phyloP scores from a whole-genome alignment of 1,139 yeast genomes.

The Geotrichum reessii region DNA sequence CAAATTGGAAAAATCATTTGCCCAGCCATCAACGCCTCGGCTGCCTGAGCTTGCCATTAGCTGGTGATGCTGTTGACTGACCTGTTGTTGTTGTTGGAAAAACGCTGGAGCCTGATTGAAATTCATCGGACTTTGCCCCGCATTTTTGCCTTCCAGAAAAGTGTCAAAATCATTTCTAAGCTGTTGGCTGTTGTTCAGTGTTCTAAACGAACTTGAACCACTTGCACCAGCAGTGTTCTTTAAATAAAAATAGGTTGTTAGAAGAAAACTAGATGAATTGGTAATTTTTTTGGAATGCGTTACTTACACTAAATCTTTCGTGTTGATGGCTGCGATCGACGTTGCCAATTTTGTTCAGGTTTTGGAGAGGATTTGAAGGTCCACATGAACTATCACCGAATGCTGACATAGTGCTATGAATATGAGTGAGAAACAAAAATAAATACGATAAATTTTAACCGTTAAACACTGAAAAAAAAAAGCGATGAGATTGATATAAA shows the following conservation, averaged over 20 bases:
- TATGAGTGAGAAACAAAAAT: neutral
- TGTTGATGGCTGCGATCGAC: slow-evolving; percentile 30
- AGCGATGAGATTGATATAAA: neutral
- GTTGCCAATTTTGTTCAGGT: slow-evolving; percentile 30
- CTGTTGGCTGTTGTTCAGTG: slow-evolving; percentile 3
- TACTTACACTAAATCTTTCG: slow-evolving; percentile 22
- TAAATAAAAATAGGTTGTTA: neutral
- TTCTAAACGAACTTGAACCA: neutral
- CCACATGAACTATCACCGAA: slow-evolving; percentile 29
- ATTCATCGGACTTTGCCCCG: slow-evolving; percentile 3
- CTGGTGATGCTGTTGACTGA: neutral
- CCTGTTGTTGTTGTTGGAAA: slow-evolving; percentile 7
- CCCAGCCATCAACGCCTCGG: slow-evolving; percentile 2
- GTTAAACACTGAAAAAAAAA: neutral
- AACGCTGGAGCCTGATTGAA: slow-evolving; percentile 20
- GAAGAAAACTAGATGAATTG: neutral
- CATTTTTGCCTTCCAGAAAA: slow-evolving; percentile 3
- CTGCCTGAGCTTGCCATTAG: neutral
- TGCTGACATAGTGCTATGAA: slow-evolving; percentile 11
- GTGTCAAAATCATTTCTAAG: slow-evolving; percentile 13
- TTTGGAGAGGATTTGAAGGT: slow-evolving; percentile 35
- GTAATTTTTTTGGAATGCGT: neutral
- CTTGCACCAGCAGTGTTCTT: neutral
- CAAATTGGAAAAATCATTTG: slow-evolving; percentile 6
- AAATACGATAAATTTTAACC: neutral